Base-by-base conservation (phyloP, 192 early-diverging fungal species). In the Rhizophagus clarus region DNA sequence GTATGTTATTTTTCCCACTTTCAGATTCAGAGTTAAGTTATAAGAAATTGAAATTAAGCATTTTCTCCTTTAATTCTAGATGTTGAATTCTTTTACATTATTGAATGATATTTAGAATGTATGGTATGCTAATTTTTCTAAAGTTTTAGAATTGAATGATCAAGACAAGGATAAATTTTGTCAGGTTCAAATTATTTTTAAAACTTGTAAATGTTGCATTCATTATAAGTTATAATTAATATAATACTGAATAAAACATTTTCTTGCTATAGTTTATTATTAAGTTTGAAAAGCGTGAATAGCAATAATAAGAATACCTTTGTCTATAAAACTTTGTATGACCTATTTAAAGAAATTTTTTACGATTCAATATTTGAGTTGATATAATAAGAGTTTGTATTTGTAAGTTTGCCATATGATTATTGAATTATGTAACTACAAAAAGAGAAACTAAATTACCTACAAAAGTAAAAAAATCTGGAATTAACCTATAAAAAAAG, bases 261-360 rank as follows among this genome's bases (percentile, higher is more conserved):
- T 63, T 63, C n/a, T 24, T 72, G 4, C 49, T 56, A 72, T 32
- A 72, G 71, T 14, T 72, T 72, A 72, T 49, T 72, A 10, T 42
- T 49, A 72, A 72, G 49, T 31, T 49, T 42, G 26, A 68, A 68
- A 68, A 14, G 1, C n/a, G 47, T 47, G 37, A 72, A 72, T 47
- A 72, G 12, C 42, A 28, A 72, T 29, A 72, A 72, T 31, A 42
- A 72, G 71, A 42, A 72, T 14, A 72, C 49, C 17, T 68, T 68
- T 68, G 49, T 72, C 1, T 42, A 72, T 72, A 42, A 72, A n/a
- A 72, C 49, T 2, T 72, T 72, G 24, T 42, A 72, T 72, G 71
- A 72, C 20, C 29, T 72, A 49, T 20, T 72, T 49, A 72, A 72
- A 72, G 71, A 72, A 28, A 56, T 72, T 72, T 72, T 72, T 28